Conservation (phyloP, 208 protist genomes). For the Crithidia brevicula region DNA sequence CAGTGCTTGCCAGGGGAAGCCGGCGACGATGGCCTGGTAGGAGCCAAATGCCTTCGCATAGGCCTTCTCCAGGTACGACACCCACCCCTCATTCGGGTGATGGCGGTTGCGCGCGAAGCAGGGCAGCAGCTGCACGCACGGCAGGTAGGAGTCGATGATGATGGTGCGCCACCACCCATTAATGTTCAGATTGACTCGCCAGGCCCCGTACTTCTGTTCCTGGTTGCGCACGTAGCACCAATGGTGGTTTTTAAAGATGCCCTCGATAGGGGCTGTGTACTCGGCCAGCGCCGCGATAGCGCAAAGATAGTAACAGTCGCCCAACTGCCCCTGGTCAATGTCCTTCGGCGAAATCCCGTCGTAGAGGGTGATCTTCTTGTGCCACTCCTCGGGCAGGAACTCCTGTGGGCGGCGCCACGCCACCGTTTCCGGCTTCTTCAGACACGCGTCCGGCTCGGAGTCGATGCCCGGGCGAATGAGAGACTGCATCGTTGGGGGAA, state of each 20-base stretch:
- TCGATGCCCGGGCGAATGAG: slow-evolving; percentile 55
- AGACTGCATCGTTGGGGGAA: slow-evolving; percentile 48
- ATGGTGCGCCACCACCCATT: slow-evolving; percentile 71
- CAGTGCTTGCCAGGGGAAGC: slow-evolving; percentile 60
- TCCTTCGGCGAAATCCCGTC: slow-evolving; percentile 50
- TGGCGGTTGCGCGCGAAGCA: slow-evolving; percentile 52
- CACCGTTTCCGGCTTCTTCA: slow-evolving; percentile 33
- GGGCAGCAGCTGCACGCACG: slow-evolving; percentile 43
- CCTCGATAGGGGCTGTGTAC: slow-evolving; percentile 38
- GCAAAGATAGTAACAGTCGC: slow-evolving; percentile 77
- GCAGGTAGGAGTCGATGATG: slow-evolving; percentile 76
- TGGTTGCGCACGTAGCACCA: slow-evolving; percentile 39
- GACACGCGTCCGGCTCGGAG: slow-evolving; percentile 25
- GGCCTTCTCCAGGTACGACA: slow-evolving; percentile 79
- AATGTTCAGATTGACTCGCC: slow-evolving; percentile 61
- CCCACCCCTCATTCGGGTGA: slow-evolving; percentile 76
- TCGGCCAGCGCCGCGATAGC: slow-evolving; percentile 52
- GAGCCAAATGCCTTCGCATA: slow-evolving; percentile 87
- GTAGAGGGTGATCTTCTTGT: slow-evolving; percentile 49
- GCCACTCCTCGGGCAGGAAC: slow-evolving; percentile 52
- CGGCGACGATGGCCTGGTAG: slow-evolving; percentile 71
- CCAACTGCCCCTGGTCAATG: slow-evolving; percentile 72
- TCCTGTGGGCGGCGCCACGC: slow-evolving; percentile 59
- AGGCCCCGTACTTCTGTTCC: slow-evolving; percentile 56
- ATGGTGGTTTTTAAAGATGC: slow-evolving; percentile 53